A percentile compares a stretch with the other conserved stretches of the same genome.
Conservation (phyloP, 768 basidiomycete genomes). For the Suillus tomentosus region DNA sequence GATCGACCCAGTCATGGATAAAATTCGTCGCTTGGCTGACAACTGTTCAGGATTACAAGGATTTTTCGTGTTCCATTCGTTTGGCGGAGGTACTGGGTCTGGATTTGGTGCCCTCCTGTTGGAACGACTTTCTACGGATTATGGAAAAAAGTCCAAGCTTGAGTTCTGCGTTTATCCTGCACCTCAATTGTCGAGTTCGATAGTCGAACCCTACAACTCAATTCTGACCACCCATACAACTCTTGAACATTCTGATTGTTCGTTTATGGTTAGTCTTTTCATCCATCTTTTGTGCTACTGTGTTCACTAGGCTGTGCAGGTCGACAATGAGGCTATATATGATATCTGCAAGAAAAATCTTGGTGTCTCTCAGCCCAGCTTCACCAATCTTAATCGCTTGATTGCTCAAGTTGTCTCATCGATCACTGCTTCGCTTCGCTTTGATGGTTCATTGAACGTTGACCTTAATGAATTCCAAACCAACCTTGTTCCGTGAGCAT, state of each 20-base stretch:
- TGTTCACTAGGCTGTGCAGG: conserved; percentile 43
- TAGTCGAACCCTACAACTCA: conserved; percentile 99
- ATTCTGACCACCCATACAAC: conserved; percentile 98
- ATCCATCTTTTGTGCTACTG: conserved; percentile 4
- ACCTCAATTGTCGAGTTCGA: conserved; percentile 90
- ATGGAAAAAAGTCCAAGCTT: conserved; percentile 98
- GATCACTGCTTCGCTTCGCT: conserved; percentile 94
- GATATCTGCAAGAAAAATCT: conserved; percentile 99
- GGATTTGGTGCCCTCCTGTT: conserved; percentile 98
- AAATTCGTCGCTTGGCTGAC: conserved; percentile 93
- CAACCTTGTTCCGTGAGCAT: conserved; percentile 90
- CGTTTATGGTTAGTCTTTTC: conserved; percentile 80
- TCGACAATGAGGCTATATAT: conserved; percentile 99
- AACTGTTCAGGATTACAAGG: conserved; percentile 98
- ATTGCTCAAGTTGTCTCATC: conserved; percentile 99
- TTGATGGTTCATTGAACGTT: conserved; percentile 96
- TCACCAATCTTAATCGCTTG: conserved; percentile 92
- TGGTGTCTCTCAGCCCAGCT: conserved; percentile 80
- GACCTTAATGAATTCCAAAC: conserved; percentile 99
- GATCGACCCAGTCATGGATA: conserved; percentile 97
- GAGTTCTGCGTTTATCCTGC: conserved; percentile 99
- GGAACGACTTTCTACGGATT: conserved; percentile 96
- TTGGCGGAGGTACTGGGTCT: conserved; percentile 99
- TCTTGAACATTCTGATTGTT: conserved; percentile 99
- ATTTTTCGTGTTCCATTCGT: conserved; percentile 99